A percentile compares a stretch with the other conserved stretches of the same genome.
Conservation (phyloP, 768 basidiomycete genomes). For the Phaeolepiota aurea region DNA sequence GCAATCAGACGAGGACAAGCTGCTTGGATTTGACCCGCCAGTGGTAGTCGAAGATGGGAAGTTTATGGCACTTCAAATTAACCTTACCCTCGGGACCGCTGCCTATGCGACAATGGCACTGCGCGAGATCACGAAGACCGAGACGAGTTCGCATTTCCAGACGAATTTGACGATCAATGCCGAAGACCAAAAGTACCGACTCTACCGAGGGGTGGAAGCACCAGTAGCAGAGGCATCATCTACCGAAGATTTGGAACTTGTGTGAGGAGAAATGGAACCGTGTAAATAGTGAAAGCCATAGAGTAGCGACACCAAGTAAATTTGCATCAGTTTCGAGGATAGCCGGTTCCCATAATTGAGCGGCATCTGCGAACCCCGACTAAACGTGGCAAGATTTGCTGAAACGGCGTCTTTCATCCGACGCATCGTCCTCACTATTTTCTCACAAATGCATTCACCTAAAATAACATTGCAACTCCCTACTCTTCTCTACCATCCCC, state of each 20-base stretch:
- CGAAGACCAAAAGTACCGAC: conserved; percentile 77
- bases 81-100: conserved; percentile 79
- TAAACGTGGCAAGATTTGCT: background rate
- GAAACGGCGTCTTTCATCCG: background rate
- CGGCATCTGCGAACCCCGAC: background rate
- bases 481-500: background rate
- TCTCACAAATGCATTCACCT: conserved; percentile 1
- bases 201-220: conserved; percentile 24
- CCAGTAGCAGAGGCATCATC: conserved; percentile 6
- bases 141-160: conserved; percentile 90
- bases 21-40: conserved; percentile 76
- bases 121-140: conserved; percentile 90
- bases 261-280: conserved; percentile 1
- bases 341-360: background rate
- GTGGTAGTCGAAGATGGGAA: conserved; percentile 60
- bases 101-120: conserved; percentile 98
- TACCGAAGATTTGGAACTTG: background rate
- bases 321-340: background rate
- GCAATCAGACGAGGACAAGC: conserved; percentile 90
- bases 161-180: conserved; percentile 67
- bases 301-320: background rate
- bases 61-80: conserved; percentile 83
- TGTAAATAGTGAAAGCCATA: background rate
- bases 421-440: background rate
- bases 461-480: background rate